Evolutionary conservation across 768 basidiomycete species (phyloP).

Genomic region (Gymnopilus dilepis): DNA sequence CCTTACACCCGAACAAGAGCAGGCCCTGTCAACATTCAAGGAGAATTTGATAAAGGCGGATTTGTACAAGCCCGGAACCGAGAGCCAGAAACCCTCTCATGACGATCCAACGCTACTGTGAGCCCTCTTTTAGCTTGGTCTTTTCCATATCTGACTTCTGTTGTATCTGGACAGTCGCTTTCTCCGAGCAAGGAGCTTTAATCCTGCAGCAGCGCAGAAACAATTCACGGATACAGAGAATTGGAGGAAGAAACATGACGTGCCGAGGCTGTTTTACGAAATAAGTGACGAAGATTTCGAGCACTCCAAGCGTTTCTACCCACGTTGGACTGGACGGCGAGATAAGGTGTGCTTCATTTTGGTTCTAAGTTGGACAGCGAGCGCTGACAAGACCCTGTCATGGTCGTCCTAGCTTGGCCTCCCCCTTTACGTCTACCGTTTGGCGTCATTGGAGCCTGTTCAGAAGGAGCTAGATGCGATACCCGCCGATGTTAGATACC

Average conservation of each 20-base stretch:
- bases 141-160: background rate
- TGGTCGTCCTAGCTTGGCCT: constrained; percentile 55
- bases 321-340: constrained; percentile 80
- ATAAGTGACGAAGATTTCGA: constrained; percentile 68
- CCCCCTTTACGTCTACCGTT: constrained; percentile 78
- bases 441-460: constrained; percentile 63
- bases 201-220: constrained; percentile 62
- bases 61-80: constrained; percentile 50
- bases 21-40: constrained; percentile 59
- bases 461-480: constrained; percentile 66
- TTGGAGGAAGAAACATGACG: constrained; percentile 69
- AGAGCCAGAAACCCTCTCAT: constrained; percentile 50
- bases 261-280: constrained; percentile 64
- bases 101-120: constrained; percentile 74
- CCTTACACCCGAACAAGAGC: constrained; percentile 53
- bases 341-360: constrained; percentile 57
- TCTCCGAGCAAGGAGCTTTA: constrained; percentile 78
- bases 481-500: constrained; percentile 59
- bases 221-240: constrained; percentile 72
- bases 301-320: constrained; percentile 66
- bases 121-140: constrained; percentile 29
- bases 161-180: constrained; percentile 63
- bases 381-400: background rate
- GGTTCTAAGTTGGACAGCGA: background rate
- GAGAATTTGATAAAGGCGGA: constrained; percentile 48